phyloP scores from a whole-genome alignment of 305 asterid species.

The Ilex paraguariensis region DNA sequence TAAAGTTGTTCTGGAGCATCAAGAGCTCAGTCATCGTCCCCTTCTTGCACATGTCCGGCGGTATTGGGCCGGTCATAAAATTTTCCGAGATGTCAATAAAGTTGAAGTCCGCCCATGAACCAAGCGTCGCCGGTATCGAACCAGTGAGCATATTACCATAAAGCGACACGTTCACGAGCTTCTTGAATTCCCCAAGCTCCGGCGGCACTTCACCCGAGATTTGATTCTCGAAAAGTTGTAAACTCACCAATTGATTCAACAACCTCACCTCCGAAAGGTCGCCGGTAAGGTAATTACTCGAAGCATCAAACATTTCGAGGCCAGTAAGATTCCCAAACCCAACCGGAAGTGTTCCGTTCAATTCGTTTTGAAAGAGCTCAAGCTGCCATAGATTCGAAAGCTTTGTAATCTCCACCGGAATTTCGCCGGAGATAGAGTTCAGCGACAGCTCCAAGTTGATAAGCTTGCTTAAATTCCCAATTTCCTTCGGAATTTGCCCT shows the following conservation, averaged over 20 bases:
- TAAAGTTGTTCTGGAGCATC: slow-evolving; percentile 61
- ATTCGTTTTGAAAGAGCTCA: too few species aligned
- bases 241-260: too few species aligned
- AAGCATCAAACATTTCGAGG: too few species aligned
- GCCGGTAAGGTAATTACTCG: too few species aligned
- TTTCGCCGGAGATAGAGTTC: slow-evolving; percentile 54
- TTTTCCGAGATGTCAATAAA: slow-evolving; percentile 80
- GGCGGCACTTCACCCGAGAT: slow-evolving; percentile 71
- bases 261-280: too few species aligned
- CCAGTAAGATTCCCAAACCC: too few species aligned
- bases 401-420: slow-evolving; percentile 61
- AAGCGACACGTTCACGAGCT: slow-evolving; percentile 53
- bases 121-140: slow-evolving; percentile 55
- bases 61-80: slow-evolving; percentile 65
- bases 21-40: slow-evolving; percentile 56
- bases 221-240: slow-evolving; percentile 38
- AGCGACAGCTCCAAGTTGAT: slow-evolving; percentile 45
- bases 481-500: slow-evolving; percentile 63
- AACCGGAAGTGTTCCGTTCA: too few species aligned
- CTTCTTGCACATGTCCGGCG: slow-evolving; percentile 83
- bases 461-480: slow-evolving; percentile 56
- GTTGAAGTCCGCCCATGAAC: slow-evolving; percentile 66
- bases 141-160: slow-evolving; percentile 65
- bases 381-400: slow-evolving; percentile 46
- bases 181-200: slow-evolving; percentile 66